Evolutionary conservation across 306 rosid species (phyloP).

Genomic region (Cicer judaicum): DNA sequence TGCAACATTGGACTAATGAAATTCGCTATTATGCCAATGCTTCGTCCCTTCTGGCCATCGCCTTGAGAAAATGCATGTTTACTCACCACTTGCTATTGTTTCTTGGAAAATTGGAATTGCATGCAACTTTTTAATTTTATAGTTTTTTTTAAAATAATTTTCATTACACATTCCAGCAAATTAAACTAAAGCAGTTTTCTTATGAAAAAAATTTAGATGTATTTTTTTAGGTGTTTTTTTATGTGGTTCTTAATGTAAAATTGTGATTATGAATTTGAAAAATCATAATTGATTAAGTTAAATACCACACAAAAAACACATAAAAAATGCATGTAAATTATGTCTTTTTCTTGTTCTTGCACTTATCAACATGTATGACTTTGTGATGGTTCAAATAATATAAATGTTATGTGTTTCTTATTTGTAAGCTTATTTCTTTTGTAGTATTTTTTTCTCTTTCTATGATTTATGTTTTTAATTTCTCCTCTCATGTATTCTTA

Average conservation of each 20-base stretch:
- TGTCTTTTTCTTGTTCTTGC: background rate
- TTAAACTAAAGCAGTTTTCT: slow-evolving; percentile 12
- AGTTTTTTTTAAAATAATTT: background rate
- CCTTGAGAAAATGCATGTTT: slow-evolving; percentile 31
- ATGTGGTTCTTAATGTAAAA: no score
- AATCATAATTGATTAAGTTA: no score
- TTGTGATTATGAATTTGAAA: no score
- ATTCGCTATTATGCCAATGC: slow-evolving; percentile 59
- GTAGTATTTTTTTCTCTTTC: no score
- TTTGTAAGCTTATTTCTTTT: no score
- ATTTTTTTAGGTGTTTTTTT: no score
- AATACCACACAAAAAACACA: no score
- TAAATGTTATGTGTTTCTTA: background rate
- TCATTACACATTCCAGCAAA: background rate
- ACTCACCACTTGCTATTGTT: background rate
- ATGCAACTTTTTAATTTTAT: background rate
- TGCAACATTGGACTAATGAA: slow-evolving; percentile 75
- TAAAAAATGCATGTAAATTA: no score
- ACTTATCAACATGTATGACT: background rate
- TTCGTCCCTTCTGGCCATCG: slow-evolving; percentile 47
- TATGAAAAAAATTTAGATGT: no score
- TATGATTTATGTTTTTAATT: no score
- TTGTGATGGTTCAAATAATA: background rate
- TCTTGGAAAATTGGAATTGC: background rate
- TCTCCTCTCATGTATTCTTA: background rate